These are phyloP conservation scores for Carex parvula DNA, from an alignment of 176 grass and related monocot species.

Conservation along the genomic window DNA sequence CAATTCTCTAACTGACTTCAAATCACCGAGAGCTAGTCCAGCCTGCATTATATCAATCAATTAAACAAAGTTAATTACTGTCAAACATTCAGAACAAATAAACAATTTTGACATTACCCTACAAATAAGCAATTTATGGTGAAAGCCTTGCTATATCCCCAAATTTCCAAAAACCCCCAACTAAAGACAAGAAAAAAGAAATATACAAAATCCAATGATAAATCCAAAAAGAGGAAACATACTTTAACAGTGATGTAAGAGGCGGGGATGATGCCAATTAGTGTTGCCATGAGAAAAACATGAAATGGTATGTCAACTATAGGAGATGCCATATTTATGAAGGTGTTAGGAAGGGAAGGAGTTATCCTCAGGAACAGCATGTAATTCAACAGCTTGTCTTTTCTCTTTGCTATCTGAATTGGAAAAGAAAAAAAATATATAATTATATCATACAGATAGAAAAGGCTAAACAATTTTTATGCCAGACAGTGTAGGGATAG, in stretches of 20 bases:
- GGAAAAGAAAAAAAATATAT: neutral
- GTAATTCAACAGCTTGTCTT: conserved; percentile 91
- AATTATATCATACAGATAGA: neutral
- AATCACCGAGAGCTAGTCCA: conserved; percentile 74
- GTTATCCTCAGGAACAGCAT: conserved; percentile 99
- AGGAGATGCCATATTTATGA: conserved; percentile 97
- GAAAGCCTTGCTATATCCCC: neutral
- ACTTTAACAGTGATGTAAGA: conserved; percentile 97
- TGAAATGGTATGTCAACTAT: conserved; percentile 99
- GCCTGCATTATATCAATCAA: conserved; percentile 46
- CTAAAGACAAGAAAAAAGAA: neutral
- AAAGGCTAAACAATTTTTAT: neutral
- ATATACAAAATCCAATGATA: conserved; percentile 9
- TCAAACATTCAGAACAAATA: neutral
- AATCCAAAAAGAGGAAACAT: conserved; percentile 34
- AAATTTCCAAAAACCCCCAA: neutral
- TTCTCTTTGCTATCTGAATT: conserved; percentile 81
- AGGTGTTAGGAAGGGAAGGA: conserved; percentile 93
- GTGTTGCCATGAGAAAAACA: conserved; percentile 93
- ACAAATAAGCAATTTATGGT: neutral
- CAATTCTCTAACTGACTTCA: conserved; percentile 80
- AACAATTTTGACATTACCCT: neutral
- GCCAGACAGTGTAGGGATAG: neutral
- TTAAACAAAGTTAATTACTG: neutral
- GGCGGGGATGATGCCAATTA: conserved; percentile 82